phyloP scores from a whole-genome alignment of 2,329 filamentous ascomycete genomes.

The Colletotrichum caudatum region DNA sequence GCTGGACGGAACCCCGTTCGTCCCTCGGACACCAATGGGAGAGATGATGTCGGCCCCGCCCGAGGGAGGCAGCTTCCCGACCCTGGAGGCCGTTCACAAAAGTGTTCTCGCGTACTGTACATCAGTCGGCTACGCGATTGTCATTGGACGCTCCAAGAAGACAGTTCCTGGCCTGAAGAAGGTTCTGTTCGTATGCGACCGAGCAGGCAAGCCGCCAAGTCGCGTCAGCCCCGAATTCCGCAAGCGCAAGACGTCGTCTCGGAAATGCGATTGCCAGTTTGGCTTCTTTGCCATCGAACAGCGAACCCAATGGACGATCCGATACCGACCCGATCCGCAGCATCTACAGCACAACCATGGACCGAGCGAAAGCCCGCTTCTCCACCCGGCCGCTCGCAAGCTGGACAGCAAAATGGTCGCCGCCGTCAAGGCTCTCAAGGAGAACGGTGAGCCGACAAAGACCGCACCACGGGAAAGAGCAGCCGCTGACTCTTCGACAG shows the following conservation, averaged over 20 bases:
- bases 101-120: conserved; percentile 74
- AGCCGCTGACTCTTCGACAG: conserved; percentile 57
- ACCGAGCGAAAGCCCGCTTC: conserved; percentile 74
- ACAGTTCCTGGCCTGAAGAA: conserved; percentile 75
- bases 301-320: conserved; percentile 74
- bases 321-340: conserved; percentile 69
- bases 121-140: conserved; percentile 75
- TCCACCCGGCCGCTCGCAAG: conserved; percentile 74
- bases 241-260: conserved; percentile 75
- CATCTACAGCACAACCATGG: conserved; percentile 74
- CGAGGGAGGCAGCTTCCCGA: conserved; percentile 73
- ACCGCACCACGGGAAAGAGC: conserved; percentile 27
- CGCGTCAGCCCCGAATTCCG: conserved; percentile 73
- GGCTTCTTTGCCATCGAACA: conserved; percentile 79
- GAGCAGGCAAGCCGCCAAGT: conserved; percentile 71
- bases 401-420: conserved; percentile 76
- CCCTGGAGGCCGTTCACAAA: conserved; percentile 73
- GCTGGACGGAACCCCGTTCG: conserved; percentile 62
- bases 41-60: conserved; percentile 72
- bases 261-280: conserved; percentile 76
- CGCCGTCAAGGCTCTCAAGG: conserved; percentile 74
- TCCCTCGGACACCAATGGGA: conserved; percentile 67
- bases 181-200: conserved; percentile 75
- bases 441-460: conserved; percentile 65
- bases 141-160: conserved; percentile 76